phyloP scores from a whole-genome alignment of 2,329 filamentous ascomycete genomes.

The Penicillium brasilianum region DNA sequence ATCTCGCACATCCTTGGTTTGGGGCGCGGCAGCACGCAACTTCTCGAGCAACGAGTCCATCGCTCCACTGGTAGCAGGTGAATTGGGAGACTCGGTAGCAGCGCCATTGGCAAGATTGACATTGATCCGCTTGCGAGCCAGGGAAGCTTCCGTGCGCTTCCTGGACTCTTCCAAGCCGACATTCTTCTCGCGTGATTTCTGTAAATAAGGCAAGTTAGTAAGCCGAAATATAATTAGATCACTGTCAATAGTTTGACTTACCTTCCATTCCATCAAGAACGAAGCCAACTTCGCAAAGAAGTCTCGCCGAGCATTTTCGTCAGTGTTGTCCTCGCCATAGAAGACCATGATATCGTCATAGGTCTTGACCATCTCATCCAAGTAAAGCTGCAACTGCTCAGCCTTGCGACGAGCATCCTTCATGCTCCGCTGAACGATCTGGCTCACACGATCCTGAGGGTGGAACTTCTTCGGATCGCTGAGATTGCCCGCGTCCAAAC shows the following conservation, averaged over 20 bases:
- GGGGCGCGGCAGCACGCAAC: conserved; percentile 87
- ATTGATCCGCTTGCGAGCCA: conserved; percentile 78
- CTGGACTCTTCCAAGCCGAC: conserved; percentile 77
- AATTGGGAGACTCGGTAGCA: conserved; percentile 59
- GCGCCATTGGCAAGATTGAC: conserved; percentile 70
- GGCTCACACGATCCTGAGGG: conserved; percentile 90
- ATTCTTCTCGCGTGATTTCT: conserved; percentile 94
- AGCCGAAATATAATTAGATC: conserved; percentile 7
- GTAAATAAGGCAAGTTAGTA: conserved; percentile 19
- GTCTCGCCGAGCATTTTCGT: conserved; percentile 90
- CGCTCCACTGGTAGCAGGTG: conserved; percentile 78
- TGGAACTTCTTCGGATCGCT: conserved; percentile 98
- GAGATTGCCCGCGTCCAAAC: conserved; percentile 89
- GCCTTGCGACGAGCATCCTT: conserved; percentile 96
- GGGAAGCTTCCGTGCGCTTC: conserved; percentile 84
- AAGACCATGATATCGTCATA: conserved; percentile 97
- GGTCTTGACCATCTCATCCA: conserved; percentile 88
- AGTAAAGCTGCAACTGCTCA: conserved; percentile 90
- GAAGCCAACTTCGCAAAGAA: conserved; percentile 93
- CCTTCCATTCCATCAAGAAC: conserved; percentile 92
- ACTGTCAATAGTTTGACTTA: conserved; percentile 43
- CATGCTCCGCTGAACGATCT: conserved; percentile 91
- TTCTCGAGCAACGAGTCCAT: conserved; percentile 98
- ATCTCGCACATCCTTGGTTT: conserved; percentile 86
- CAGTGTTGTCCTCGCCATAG: conserved; percentile 89